Conservation (phyloP, 2,329 filamentous ascomycete genomes). For the Ophiostoma himal-ulmi region DNA sequence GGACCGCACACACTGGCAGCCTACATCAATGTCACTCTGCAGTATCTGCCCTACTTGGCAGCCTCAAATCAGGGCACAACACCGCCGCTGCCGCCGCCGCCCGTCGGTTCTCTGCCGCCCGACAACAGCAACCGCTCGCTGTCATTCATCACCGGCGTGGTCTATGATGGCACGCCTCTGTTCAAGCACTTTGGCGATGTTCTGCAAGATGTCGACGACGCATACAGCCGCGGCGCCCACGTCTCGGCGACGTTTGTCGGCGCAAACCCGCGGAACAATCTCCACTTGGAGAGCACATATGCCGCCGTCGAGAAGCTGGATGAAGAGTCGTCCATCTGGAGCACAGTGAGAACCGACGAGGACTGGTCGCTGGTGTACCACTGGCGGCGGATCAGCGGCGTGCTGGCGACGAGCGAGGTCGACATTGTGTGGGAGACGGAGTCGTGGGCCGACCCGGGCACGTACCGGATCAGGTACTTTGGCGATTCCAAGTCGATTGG, state of each 20-base stretch:
- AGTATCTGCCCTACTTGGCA: slow-evolving; percentile 61
- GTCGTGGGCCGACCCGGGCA: slow-evolving; percentile 53
- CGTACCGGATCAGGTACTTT: slow-evolving; percentile 75
- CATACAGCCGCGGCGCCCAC: slow-evolving; percentile 50
- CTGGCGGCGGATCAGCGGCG: slow-evolving; percentile 66
- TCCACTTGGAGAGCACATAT: slow-evolving; percentile 71
- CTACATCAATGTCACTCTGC: slow-evolving; percentile 73
- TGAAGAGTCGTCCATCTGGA: slow-evolving; percentile 47
- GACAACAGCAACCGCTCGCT: slow-evolving; percentile 71
- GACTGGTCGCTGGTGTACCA: slow-evolving; percentile 81
- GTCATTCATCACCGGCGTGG: slow-evolving; percentile 71
- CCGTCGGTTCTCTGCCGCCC: slow-evolving; percentile 58
- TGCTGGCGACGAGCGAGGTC: slow-evolving; percentile 72
- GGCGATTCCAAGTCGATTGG: slow-evolving; percentile 69
- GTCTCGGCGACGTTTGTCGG: slow-evolving; percentile 70
- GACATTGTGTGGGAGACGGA: slow-evolving; percentile 75
- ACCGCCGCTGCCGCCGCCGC: slow-evolving; percentile 21
- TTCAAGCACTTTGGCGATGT: slow-evolving; percentile 67
- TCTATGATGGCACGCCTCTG: slow-evolving; percentile 61
- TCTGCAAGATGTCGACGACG: slow-evolving; percentile 45
- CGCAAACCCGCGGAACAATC: slow-evolving; percentile 84
- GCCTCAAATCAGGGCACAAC: slow-evolving; percentile 34
- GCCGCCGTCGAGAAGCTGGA: slow-evolving; percentile 63
- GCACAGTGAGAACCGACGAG: slow-evolving; percentile 59
- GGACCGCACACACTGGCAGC: slow-evolving; percentile 79